phyloP scores from a whole-genome alignment of 2,329 filamentous ascomycete species.

The Penicillium vulpinum region DNA sequence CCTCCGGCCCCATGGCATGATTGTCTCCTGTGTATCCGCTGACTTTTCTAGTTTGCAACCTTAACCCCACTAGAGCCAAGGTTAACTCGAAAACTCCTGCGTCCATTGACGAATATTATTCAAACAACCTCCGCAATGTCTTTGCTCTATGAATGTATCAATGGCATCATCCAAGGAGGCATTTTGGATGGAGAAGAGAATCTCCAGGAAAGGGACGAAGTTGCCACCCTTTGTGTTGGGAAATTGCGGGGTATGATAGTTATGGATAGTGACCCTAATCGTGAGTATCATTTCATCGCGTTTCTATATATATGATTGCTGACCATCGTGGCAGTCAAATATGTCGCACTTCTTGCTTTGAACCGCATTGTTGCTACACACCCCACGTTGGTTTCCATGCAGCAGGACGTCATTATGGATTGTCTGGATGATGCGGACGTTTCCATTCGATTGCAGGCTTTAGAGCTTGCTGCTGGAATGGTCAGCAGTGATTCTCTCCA shows the following conservation, averaged over 20 bases:
- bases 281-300: slow-evolving; percentile 54
- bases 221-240: slow-evolving; percentile 85
- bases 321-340: slow-evolving; percentile 69
- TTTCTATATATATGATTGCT: background rate
- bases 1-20: background rate
- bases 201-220: slow-evolving; percentile 79
- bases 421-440: slow-evolving; percentile 96
- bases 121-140: slow-evolving; percentile 96
- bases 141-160: slow-evolving; percentile 96
- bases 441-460: slow-evolving; percentile 87
- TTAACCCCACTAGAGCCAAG: slow-evolving; percentile 90
- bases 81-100: slow-evolving; percentile 84
- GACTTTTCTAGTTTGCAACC: slow-evolving; percentile 73
- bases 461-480: slow-evolving; percentile 92
- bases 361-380: slow-evolving; percentile 92
- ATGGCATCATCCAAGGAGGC: slow-evolving; percentile 94
- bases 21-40: slow-evolving; percentile 9
- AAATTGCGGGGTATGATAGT: slow-evolving; percentile 94
- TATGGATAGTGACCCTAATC: slow-evolving; percentile 87
- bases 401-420: slow-evolving; percentile 94
- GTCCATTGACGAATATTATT: slow-evolving; percentile 88
- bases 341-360: slow-evolving; percentile 91
- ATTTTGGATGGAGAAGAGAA: slow-evolving; percentile 83
- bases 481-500: slow-evolving; percentile 83
- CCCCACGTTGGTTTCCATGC: slow-evolving; percentile 81